Percentiles rank a stretch among this genome's conserved stretches.
These are phyloP conservation scores for Acacia melanoxylon DNA, from an alignment of 306 rosid genomes.

Conservation along the genomic window DNA sequence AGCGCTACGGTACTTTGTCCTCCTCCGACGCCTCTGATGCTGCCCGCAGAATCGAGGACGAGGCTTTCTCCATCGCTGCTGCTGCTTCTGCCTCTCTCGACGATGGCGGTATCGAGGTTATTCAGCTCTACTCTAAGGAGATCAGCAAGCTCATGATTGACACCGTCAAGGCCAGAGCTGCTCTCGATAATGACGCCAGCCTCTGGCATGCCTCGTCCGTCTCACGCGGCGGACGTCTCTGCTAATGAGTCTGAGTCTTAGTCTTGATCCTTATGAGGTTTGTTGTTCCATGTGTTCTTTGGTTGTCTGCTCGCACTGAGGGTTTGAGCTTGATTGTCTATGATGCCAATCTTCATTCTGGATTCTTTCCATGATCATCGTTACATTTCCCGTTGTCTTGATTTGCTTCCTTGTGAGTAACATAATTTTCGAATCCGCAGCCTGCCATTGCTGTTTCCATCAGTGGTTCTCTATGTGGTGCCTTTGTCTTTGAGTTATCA, in stretches of 20 bases:
- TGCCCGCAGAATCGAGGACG: slow-evolving; percentile 69
- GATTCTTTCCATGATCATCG: slow-evolving; percentile 19
- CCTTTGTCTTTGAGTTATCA: background rate
- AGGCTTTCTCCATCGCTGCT: slow-evolving; percentile 59
- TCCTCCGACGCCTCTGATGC: slow-evolving; percentile 53
- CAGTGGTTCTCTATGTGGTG: background rate
- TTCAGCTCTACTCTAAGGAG: slow-evolving; percentile 90
- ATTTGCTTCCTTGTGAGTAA: background rate
- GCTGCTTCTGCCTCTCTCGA: slow-evolving; percentile 51
- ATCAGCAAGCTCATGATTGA: slow-evolving; percentile 93
- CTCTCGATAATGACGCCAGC: slow-evolving; percentile 38
- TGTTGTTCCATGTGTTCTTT: background rate
- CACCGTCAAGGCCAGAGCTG: slow-evolving; percentile 57
- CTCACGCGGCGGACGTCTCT: slow-evolving; percentile 33
- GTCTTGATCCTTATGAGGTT: slow-evolving; percentile 35
- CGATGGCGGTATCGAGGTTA: slow-evolving; percentile 76
- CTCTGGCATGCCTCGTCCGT: slow-evolving; percentile 18
- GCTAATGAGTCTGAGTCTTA: slow-evolving; percentile 37
- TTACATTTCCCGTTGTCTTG: background rate
- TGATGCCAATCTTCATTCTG: slow-evolving; percentile 19
- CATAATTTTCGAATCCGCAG: background rate
- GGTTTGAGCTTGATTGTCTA: slow-evolving; percentile 22
- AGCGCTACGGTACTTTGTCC: slow-evolving; percentile 77
- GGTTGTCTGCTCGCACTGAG: slow-evolving; percentile 14
- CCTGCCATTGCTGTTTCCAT: background rate